Percentiles rank a stretch among this genome's conserved stretches.
phyloP scores from a whole-genome alignment of 1,139 yeast genomes.

The Wickerhamomyces sp. region DNA sequence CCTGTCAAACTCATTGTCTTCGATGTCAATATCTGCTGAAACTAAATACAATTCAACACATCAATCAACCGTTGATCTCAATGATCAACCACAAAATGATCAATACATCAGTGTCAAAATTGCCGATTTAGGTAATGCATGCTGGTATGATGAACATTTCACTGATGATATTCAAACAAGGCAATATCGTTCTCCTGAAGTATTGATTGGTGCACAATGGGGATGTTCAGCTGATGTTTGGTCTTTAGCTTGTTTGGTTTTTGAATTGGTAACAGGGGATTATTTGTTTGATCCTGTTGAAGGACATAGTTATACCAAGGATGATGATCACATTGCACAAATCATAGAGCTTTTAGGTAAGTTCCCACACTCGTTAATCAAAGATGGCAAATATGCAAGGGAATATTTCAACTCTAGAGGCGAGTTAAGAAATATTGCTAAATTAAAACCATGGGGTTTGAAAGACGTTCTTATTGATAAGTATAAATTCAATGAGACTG shows the following conservation, averaged over 20 bases:
- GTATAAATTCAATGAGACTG: conserved; percentile 46
- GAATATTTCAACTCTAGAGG: conserved; percentile 52
- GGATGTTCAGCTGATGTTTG: conserved; percentile 74
- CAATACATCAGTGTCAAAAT: conserved; percentile 49
- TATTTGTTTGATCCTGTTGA: conserved; percentile 62
- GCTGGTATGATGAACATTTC: conserved; percentile 61
- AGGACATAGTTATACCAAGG: conserved; percentile 49
- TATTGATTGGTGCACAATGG: conserved; percentile 57
- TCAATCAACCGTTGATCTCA: background rate
- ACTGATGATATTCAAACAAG: conserved; percentile 74
- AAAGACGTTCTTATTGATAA: conserved; percentile 56
- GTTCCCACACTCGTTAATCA: conserved; percentile 46
- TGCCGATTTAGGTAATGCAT: conserved; percentile 75
- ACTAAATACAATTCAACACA: conserved; percentile 6
- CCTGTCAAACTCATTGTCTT: conserved; percentile 24
- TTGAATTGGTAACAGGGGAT: conserved; percentile 73
- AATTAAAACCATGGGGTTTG: conserved; percentile 63
- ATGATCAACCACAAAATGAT: conserved; percentile 9
- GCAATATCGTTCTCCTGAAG: conserved; percentile 73
- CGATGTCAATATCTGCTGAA: conserved; percentile 25
- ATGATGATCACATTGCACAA: conserved; percentile 75
- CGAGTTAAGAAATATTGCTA: conserved; percentile 51
- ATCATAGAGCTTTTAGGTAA: conserved; percentile 62
- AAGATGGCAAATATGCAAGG: conserved; percentile 47
- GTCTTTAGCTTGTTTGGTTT: conserved; percentile 68